Evolutionary conservation across 257 asterid species (phyloP), one percentile per base, ranked within the genome.

Genomic region (Verbascum thapsus): DNA sequence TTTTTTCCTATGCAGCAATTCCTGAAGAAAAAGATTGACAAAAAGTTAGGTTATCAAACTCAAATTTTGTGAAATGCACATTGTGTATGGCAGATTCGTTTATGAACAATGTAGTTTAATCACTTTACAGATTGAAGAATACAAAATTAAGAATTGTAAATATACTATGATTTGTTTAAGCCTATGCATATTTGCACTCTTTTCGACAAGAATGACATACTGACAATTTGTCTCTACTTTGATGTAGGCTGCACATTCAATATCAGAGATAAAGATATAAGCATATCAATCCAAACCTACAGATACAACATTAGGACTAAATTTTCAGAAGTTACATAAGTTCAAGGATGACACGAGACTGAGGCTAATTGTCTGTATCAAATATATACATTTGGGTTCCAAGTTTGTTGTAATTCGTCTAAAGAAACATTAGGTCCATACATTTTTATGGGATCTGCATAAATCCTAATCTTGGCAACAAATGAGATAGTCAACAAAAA

Each of bases 1-100:
- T 67, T 69, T 74, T 53, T 67, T 69, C 74, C 88, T 85, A 81
- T 11, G 94, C 84, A 77, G 91, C 87, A 72, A 85, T 79, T 66
- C 94, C 96, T 88, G 90, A 51, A 58, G 39, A 70, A 53, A 55
- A 71, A 35, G 35, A 35, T 1, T 8, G 63, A 57, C 38, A 56
- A 9, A 58, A 43, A 34, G 52, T 72, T 35, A 63, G 51, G 17
- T 11, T 18, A 60, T 19, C 49, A 22, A 10, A 62, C 50, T 16
- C 18, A 23, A 63, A 23, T 63, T 64, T 53, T 8, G 2, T n/a
- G 7, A 45, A 52, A 4, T 42, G 16, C 39, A 12, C 16, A 15
- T 58, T 26, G 12, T 30, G 16, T 35, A 38, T 58, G 12, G 39
- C 50, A 10, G 37, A 51, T 47, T 17, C 17, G 44, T 26, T n/a